These are phyloP conservation scores for Phialophora verrucosa DNA, from an alignment of 2,329 filamentous ascomycete genomes.

Conservation along the genomic window DNA sequence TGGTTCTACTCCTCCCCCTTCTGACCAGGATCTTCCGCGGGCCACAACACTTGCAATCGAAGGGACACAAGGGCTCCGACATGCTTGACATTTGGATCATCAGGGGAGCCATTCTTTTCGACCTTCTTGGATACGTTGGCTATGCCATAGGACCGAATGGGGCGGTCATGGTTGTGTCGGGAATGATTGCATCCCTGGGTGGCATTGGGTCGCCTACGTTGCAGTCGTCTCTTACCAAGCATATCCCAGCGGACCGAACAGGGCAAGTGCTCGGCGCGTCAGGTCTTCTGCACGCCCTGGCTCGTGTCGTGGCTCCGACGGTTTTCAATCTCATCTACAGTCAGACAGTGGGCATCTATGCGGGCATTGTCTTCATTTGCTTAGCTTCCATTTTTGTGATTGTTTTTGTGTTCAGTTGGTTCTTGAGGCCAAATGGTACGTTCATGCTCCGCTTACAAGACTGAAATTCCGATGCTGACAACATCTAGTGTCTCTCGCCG, in stretches of 20 bases:
- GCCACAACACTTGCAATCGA: slow-evolving; percentile 37
- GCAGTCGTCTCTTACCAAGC: slow-evolving; percentile 85
- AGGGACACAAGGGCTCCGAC: slow-evolving; percentile 73
- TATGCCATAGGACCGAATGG: slow-evolving; percentile 71
- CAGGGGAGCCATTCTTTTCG: slow-evolving; percentile 74
- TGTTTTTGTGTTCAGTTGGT: slow-evolving; percentile 70
- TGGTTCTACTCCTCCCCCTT: slow-evolving; percentile 76
- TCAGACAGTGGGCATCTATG: slow-evolving; percentile 75
- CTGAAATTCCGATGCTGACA: slow-evolving; percentile 14
- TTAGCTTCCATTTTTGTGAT: slow-evolving; percentile 69
- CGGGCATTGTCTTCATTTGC: slow-evolving; percentile 82
- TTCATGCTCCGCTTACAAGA: slow-evolving; percentile 36
- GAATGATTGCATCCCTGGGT: slow-evolving; percentile 75
- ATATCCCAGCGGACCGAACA: slow-evolving; percentile 79
- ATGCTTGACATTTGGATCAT: slow-evolving; percentile 77
- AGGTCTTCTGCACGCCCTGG: slow-evolving; percentile 81
- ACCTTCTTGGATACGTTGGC: slow-evolving; percentile 75
- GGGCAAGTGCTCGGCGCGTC: slow-evolving; percentile 88
- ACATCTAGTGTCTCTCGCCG: slow-evolving; percentile 24
- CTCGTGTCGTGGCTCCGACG: slow-evolving; percentile 77
- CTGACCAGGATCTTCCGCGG: slow-evolving; percentile 76
- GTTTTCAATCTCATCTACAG: slow-evolving; percentile 88
- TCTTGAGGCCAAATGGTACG: slow-evolving; percentile 77
- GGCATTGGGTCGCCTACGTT: slow-evolving; percentile 85
- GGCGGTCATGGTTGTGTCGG: slow-evolving; percentile 71